Evolutionary conservation across 2,329 filamentous ascomycete genomes (phyloP), one percentile per base, ranked within the genome.

Genomic region (Graphiopsis chlorocephala): DNA sequence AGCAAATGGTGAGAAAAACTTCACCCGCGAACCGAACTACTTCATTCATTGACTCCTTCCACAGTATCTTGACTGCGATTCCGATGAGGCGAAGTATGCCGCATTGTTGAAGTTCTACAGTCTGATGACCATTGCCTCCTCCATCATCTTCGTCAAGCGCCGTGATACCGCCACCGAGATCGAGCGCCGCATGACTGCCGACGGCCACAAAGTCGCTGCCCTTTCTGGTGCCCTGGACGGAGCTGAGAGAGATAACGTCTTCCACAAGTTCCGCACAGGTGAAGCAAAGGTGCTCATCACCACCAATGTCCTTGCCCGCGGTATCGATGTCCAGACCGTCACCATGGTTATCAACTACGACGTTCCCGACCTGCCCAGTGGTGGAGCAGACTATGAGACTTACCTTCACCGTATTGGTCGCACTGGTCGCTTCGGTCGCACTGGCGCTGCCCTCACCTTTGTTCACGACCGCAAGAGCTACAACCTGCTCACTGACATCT

Each of bases 291-390:
- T 99, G 10, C 88, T 99, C 67, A 97, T 99, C 74, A 96, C 95
- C 1, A 99, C 95, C 71, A 99, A 99, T 74, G 93, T 99, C 42
- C 86, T 99, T 65, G 91, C 95, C 10, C 93, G 95, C 75, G 95
- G 95, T 76, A 98, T 99, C 73, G 95, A 99, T 74, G 82, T 98
- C 76, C 55, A 96, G 80, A 89, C 88, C 29, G 95, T 99, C 15
- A 97, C 93, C 11, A 95, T 99, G 89, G 95, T 99, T 62, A 93
- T 99, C 83, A 99, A 99, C 83, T 99, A 99, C 79, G 82, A 88
- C 72, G 79, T 85, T 35, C 83, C 83, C 4, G 82, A 83, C 63
- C 77, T 78, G 55, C 77, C 77, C 25, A 89, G 90, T 74, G 88
- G 90, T 47, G 80, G 85, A 33, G 90, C 94, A 15, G 95, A 99